Evolutionary conservation across 1,284 basidiomycete species (phyloP), one percentile per base, ranked within the genome.

Genomic region (Rhodotorula mucilaginosa): DNA sequence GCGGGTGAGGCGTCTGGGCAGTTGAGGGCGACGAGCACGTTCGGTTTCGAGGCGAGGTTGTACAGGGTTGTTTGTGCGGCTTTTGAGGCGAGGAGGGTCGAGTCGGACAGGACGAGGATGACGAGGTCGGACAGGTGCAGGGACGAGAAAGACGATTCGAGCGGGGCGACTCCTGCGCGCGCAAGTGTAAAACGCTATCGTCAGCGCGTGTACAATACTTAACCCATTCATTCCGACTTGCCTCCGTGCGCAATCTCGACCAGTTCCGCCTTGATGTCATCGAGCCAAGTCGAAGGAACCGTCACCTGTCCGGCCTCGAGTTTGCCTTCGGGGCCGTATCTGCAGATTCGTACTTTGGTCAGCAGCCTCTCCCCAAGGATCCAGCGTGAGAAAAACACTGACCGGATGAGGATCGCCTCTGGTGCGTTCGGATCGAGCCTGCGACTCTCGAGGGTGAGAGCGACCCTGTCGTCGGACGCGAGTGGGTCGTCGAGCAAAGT

Each of bases 401-500:
- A 65, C 64, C 44, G 31, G 61, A 67, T 34, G 18, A 31, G 34
- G 31, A 67, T 56, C 2, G 70, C 68, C 47, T 74, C 66, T 2
- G 70, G 68, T 4, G 72, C 21, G 5, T 54, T 46, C 5, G 44
- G 15, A 12, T 21, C 18, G 29, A 76, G 63, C 18, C 69, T 39
- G 16, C 74, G 58, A 7, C 65, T 29, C 26, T 71, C 75, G 46
- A 76, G 64, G 5, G 68, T 65, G 58, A 74, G 47, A 10, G 68
- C 69, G 47, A 72, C 49, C 3, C 72, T 64, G 10, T 58, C 59
- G 18, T 70, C 64, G 62, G 58, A 65, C 29, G 73, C 29, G 48
- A 76, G 67, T 16, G 75, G 75, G 63, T 76, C 73, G 57, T 76
- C 75, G 44, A 76, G 62, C 31, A 71, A 52, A 6, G 75, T 69